A percentile compares a stretch with the other conserved stretches of the same genome.
phyloP scores from a whole-genome alignment of 108 stramenopile species.

The Nitzschia sp. region DNA sequence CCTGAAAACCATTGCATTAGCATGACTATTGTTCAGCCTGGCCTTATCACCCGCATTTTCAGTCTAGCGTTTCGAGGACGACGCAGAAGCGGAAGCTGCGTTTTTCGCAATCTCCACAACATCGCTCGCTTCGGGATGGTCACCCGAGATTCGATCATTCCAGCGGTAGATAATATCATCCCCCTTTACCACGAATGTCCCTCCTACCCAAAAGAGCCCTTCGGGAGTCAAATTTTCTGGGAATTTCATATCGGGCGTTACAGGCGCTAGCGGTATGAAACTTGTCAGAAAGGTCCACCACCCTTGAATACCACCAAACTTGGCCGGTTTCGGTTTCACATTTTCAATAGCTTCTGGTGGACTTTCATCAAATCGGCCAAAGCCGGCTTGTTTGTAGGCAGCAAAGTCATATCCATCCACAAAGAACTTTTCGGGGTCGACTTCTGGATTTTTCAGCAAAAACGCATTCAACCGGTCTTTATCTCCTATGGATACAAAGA shows the following conservation, averaged over 20 bases:
- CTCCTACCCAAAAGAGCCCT: constrained; percentile 75
- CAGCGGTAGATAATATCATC: constrained; percentile 66
- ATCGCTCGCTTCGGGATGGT: constrained; percentile 63
- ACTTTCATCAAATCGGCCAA: constrained; percentile 33
- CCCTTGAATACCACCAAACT: constrained; percentile 40
- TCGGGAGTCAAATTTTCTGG: constrained; percentile 58
- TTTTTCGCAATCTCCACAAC: constrained; percentile 48
- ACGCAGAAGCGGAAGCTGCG: background rate
- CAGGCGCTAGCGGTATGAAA: constrained; percentile 55
- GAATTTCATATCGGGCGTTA: constrained; percentile 57
- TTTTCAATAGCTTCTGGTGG: constrained; percentile 52
- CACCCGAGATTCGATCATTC: constrained; percentile 74
- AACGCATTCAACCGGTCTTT: constrained; percentile 59
- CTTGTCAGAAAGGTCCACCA: constrained; percentile 57
- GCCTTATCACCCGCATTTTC: too few relatives aligned
- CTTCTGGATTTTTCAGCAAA: constrained; percentile 59
- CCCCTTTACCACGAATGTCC: constrained; percentile 74
- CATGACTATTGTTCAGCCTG: too few relatives aligned
- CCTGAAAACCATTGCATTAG: too few relatives aligned
- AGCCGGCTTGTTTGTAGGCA: constrained; percentile 66
- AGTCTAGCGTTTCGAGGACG: too few relatives aligned
- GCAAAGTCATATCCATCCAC: constrained; percentile 71
- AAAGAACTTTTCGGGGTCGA: constrained; percentile 50
- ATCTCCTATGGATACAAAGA: constrained; percentile 76
- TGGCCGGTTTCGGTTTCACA: constrained; percentile 49